Base-by-base conservation (phyloP, 2,329 filamentous ascomycete genomes). In the Fusarium incarnatum region DNA sequence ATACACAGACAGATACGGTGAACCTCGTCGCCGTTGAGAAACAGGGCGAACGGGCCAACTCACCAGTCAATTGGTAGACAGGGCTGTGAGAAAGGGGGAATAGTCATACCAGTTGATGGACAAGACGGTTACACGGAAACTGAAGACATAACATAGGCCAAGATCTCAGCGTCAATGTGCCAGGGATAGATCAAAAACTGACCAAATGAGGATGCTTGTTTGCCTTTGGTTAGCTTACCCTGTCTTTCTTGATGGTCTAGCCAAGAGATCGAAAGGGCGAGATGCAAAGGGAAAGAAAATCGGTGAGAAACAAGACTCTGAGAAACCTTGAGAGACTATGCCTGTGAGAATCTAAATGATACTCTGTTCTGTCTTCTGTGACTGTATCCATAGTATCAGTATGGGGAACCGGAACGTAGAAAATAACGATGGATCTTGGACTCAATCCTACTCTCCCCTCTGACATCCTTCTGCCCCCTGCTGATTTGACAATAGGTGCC, bases 11-110 rank as follows among this genome's bases (percentile, higher is more conserved):
- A 69, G 53, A 60, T 63, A 61, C 62, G 67, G 60, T 66, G 64
- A 71, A 32, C 32, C 40, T 60, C 49, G 42, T 66, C 47, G 37
- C 34, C 54, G 45, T 42, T 27, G 16, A 61, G 69, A 58, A 73
- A 55, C 64, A 67, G 59, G 69, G 71, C 71, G 71, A 60, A 66
- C 71, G 64, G 65, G 61, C 71, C 67, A 57, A 61, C 63, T 53
- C 58, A 69, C 61, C 60, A 58, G 60, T 60, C 59, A 69, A 67
- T 48, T 49, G 49, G 56, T 30, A 71, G 64, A 62, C 67, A 72
- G 64, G 67, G 57, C 69, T 64, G 58, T 56, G 68, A 53, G 60
- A 56, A 50, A 61, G 53, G 63, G 66, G 54, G 30, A 37, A 49
- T 47, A 62, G 56, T 67, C 67, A 69, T 69, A 48, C 66, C 61